These are phyloP conservation scores for Bjerkandera adusta DNA, from an alignment of 1,284 basidiomycete genomes.

Conservation along the genomic window DNA sequence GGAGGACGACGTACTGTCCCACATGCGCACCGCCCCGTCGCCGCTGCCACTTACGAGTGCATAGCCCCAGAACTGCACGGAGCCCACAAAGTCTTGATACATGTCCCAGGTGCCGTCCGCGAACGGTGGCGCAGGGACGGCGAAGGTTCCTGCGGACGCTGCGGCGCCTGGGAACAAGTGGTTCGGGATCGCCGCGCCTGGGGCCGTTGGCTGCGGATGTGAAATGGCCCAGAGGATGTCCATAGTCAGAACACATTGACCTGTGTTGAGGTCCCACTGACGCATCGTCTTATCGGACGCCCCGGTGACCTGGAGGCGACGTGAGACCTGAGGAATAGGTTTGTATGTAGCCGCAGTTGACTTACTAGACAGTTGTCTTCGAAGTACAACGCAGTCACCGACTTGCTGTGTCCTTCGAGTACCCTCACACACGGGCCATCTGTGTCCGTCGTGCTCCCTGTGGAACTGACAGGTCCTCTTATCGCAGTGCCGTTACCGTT, in stretches of 20 bases:
- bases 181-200: slow-evolving; percentile 40
- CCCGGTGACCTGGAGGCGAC: slow-evolving; percentile 75
- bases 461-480: slow-evolving; percentile 16
- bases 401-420: slow-evolving; percentile 90
- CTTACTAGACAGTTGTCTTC: slow-evolving; percentile 89
- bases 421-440: slow-evolving; percentile 66
- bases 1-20: slow-evolving; percentile 82
- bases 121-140: slow-evolving; percentile 83
- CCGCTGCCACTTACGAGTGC: slow-evolving; percentile 95
- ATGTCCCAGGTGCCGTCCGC: slow-evolving; percentile 92
- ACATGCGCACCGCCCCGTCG: slow-evolving; percentile 97
- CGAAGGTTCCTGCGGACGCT: slow-evolving; percentile 66
- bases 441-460: slow-evolving; percentile 25
- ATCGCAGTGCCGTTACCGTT: slow-evolving; percentile 32
- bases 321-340: too few relatives aligned
- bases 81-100: slow-evolving; percentile 97
- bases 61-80: slow-evolving; percentile 96
- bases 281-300: slow-evolving; percentile 98
- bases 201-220: slow-evolving; percentile 67
- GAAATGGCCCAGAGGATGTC: slow-evolving; percentile 99
- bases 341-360: slow-evolving; percentile 14
- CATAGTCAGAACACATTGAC: slow-evolving; percentile 99
- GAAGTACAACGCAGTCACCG: slow-evolving; percentile 92
- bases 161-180: slow-evolving; percentile 53
- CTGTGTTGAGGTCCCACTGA: slow-evolving; percentile 97